A percentile compares a stretch with the other conserved stretches of the same genome.
Conservation (phyloP, 805 yeast genomes). For the Blastobotrys peoriensis region DNA sequence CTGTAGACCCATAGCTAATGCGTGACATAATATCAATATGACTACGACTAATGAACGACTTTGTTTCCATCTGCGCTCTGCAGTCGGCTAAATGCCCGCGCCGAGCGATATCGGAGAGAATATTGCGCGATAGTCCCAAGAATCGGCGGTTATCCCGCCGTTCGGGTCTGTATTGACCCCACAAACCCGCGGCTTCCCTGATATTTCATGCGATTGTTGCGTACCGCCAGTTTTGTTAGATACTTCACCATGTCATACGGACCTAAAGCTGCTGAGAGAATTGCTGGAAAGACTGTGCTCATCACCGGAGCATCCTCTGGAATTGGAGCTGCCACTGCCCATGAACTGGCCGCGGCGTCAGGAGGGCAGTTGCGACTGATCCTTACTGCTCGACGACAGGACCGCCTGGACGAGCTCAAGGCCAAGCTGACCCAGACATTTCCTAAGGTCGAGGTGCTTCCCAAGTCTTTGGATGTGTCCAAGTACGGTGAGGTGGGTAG, state of each 20-base stretch:
- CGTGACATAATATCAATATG: too few relatives aligned
- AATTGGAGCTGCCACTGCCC: conserved; percentile 88
- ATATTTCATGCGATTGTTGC: too few relatives aligned
- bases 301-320: conserved; percentile 98
- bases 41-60: too few relatives aligned
- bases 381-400: conserved; percentile 72
- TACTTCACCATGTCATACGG: conserved; percentile 10
- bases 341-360: conserved; percentile 73
- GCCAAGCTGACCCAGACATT: conserved; percentile 41
- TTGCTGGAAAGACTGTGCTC: conserved; percentile 70
- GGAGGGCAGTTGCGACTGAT: conserved; percentile 65
- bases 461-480: conserved; percentile 53
- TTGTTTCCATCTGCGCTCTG: too few relatives aligned
- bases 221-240: too few relatives aligned
- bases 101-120: too few relatives aligned
- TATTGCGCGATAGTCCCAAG: too few relatives aligned
- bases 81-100: too few relatives aligned
- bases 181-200: too few relatives aligned
- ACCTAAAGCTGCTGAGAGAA: conserved; percentile 60
- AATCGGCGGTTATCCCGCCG: too few relatives aligned
- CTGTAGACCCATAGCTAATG: too few relatives aligned
- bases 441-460: conserved; percentile 41
- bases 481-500: conserved; percentile 40
- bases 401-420: conserved; percentile 48
- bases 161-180: too few relatives aligned